phyloP scores from a whole-genome alignment of 768 basidiomycete species.

The Daedaleopsis nitida region DNA sequence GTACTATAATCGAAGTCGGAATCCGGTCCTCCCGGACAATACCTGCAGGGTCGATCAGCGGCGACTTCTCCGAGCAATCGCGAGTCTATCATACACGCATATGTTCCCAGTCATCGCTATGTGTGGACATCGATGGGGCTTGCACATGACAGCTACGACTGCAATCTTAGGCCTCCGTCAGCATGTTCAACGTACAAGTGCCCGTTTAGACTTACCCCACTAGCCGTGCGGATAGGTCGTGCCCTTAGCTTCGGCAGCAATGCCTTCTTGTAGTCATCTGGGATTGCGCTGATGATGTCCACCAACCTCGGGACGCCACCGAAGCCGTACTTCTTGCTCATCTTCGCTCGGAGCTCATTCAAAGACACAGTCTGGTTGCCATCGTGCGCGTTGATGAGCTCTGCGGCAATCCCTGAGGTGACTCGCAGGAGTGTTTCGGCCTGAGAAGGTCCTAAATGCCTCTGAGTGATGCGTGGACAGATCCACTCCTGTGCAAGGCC shows the following conservation, averaged over 20 bases:
- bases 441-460: constrained; percentile 71
- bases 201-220: constrained; percentile 69
- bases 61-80: background rate
- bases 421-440: constrained; percentile 88
- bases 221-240: constrained; percentile 93
- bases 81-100: constrained; percentile 72
- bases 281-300: constrained; percentile 97
- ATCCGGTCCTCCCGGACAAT: constrained; percentile 98
- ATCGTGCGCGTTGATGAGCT: constrained; percentile 88
- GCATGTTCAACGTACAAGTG: background rate
- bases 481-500: background rate
- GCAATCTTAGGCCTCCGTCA: constrained; percentile 65
- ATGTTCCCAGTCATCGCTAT: constrained; percentile 99
- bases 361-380: constrained; percentile 77
- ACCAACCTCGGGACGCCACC: constrained; percentile 91
- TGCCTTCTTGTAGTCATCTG: constrained; percentile 94
- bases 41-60: constrained; percentile 46
- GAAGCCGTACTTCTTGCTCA: constrained; percentile 89
- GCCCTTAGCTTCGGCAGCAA: constrained; percentile 88
- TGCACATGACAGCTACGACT: constrained; percentile 99
- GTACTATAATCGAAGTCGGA: constrained; percentile 99
- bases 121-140: constrained; percentile 98
- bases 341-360: constrained; percentile 81
- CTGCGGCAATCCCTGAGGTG: constrained; percentile 92
- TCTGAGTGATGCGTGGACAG: background rate